A percentile compares a stretch with the other conserved stretches of the same genome.
These are phyloP conservation scores for Sclerotinia subarctica DNA, from an alignment of 2,329 filamentous ascomycete species.

Conservation along the genomic window DNA sequence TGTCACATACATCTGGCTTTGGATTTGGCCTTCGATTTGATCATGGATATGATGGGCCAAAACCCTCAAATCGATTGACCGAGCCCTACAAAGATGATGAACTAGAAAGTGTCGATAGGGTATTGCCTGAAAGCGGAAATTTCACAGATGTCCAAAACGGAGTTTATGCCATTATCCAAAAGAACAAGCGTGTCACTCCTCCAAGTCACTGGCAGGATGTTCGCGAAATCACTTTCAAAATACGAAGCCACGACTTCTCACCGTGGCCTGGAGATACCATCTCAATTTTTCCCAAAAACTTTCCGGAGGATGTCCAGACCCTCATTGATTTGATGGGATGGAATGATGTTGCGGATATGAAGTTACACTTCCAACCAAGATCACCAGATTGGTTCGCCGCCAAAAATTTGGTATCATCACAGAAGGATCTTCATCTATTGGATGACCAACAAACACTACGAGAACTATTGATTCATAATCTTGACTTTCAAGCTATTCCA, in stretches of 20 bases:
- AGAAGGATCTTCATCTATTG: constrained; percentile 37
- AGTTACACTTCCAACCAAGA: constrained; percentile 53
- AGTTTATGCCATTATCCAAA: constrained; percentile 45
- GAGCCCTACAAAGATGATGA: neutral
- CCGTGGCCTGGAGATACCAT: constrained; percentile 72
- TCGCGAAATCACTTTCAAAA: constrained; percentile 65
- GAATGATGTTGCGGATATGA: constrained; percentile 66
- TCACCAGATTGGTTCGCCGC: constrained; percentile 32
- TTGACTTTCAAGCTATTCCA: constrained; percentile 89
- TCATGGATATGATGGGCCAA: neutral
- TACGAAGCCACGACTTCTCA: constrained; percentile 43
- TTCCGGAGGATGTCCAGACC: constrained; percentile 71
- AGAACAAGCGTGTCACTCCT: constrained; percentile 75
- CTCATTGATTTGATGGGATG: constrained; percentile 79
- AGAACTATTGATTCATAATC: constrained; percentile 71
- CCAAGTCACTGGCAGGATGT: constrained; percentile 88
- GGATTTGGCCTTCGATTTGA: neutral
- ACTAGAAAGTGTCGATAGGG: neutral
- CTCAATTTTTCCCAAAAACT: constrained; percentile 84
- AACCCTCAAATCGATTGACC: constrained; percentile 1
- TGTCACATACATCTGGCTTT: neutral
- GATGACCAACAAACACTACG: constrained; percentile 54
- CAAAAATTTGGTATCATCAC: constrained; percentile 35
- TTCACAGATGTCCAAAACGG: neutral
- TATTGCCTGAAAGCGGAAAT: neutral